Evolutionary conservation across 78 protist species (phyloP), one percentile per base, ranked within the genome.

Genomic region (Dictyostelium intermedium): DNA sequence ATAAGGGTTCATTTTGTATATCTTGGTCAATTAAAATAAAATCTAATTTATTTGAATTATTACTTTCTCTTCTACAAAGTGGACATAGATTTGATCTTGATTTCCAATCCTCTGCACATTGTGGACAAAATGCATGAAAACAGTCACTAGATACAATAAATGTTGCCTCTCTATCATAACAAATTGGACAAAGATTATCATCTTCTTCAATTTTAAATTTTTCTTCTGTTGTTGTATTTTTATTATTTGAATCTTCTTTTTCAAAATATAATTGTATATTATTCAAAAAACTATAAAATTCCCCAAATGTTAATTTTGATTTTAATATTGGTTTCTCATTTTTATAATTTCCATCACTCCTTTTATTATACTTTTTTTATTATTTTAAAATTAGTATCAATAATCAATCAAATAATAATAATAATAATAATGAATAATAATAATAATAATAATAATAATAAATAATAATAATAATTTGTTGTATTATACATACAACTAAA

Each of bases 151-250:
- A 79, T 20, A 79, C 85, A 70, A 30, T 27, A 47, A 8, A 25
- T n/a, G 41, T 27, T 34, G 85, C 73, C 32, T 53, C 74, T 11
- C 30, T 53, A 53, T 81, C 85, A 4, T 50, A 81, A 34, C 85
- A 81, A 81, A 81, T 81, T 27, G 85, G 85, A 56, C 85, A 81
- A 6, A 81, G 13, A 53, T 56, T 81, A 81, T 81, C 85, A 0
- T 81, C 85, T 20, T 56, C 85, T 2, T 43, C 37, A 3, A 43
- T 30, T 45, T 27, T 25, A 35, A 23, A 37, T 35, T 20, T 79
- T 8, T 37, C 30, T 78, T 7, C 25, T 45, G 83, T 25, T 43
- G 60, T 43, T 43, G 27, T 8, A 79, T 16, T 45, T 25, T 16
- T 20, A 5, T 27, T 37, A 9, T 41, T 34, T 56, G 37, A 14